Conservation (phyloP, 169 alveolate species). For the Plasmodium inui region DNA sequence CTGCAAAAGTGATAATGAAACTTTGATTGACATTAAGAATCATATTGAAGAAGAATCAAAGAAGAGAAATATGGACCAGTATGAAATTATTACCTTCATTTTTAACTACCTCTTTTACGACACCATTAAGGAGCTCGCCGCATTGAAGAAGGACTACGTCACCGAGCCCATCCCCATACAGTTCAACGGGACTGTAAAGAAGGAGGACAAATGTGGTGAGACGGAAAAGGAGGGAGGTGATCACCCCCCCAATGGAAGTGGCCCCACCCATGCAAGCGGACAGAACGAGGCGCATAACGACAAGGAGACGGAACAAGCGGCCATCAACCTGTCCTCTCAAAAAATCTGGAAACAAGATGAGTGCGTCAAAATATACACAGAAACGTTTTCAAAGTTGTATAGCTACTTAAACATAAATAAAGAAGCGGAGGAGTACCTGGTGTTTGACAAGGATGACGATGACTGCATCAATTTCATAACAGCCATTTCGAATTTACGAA, state of each 20-base stretch:
- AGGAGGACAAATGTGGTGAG: neutral
- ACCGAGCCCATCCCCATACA: conserved; percentile 40
- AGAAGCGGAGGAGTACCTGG: conserved; percentile 76
- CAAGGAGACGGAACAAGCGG: neutral
- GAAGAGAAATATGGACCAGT: conserved; percentile 67
- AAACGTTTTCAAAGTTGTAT: conserved; percentile 35
- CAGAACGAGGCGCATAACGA: neutral
- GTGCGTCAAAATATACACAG: conserved; percentile 58
- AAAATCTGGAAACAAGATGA: conserved; percentile 52
- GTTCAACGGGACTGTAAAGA: neutral
- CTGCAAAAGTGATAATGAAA: conserved; percentile 79
- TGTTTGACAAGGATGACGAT: conserved; percentile 95
- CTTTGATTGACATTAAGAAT: conserved; percentile 77
- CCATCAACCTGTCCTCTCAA: conserved; percentile 30
- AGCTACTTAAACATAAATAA: conserved; percentile 44
- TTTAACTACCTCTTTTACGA: conserved; percentile 78
- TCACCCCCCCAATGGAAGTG: too few relatives aligned
- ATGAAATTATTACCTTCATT: conserved; percentile 50
- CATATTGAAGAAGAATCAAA: conserved; percentile 77
- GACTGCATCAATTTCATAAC: conserved; percentile 91
- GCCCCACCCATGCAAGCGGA: neutral
- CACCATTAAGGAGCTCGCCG: conserved; percentile 72
- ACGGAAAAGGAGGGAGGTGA: neutral
- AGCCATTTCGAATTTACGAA: conserved; percentile 93
- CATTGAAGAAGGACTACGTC: conserved; percentile 61